phyloP scores from a whole-genome alignment of 768 basidiomycete genomes.

The Tulasnella sp. region DNA sequence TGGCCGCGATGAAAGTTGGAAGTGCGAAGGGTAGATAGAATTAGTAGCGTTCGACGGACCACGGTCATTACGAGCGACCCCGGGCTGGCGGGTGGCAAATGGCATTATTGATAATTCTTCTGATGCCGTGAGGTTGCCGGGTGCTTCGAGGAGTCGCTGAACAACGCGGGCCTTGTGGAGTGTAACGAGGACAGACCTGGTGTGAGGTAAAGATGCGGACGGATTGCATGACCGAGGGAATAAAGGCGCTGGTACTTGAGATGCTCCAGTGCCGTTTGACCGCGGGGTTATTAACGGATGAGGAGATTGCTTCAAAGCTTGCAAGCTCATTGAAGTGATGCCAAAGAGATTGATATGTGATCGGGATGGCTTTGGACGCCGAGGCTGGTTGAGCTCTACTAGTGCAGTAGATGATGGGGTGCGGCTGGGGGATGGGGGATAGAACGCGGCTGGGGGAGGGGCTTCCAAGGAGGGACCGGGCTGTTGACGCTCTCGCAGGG shows the following conservation, averaged over 20 bases:
- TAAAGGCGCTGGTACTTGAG: constrained; percentile 27
- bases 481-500: too few species aligned
- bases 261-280: constrained; percentile 19
- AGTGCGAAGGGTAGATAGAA: constrained; percentile 7
- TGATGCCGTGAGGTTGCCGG: constrained; percentile 29
- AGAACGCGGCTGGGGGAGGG: too few species aligned
- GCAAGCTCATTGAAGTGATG: background rate
- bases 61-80: background rate
- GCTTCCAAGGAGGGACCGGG: too few species aligned
- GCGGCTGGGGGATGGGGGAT: too few species aligned
- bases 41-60: background rate
- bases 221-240: constrained; percentile 52
- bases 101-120: constrained; percentile 35
- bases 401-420: too few species aligned
- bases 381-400: background rate
- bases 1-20: background rate
- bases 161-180: constrained; percentile 46
- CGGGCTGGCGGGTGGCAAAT: constrained; percentile 9
- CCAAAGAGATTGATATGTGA: constrained; percentile 7
- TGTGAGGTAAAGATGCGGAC: constrained; percentile 29
- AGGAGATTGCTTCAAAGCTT: background rate
- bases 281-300: constrained; percentile 13
- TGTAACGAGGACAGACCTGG: constrained; percentile 30
- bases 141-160: constrained; percentile 30
- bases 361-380: background rate